These are phyloP conservation scores for Pogostemon cablin DNA, from an alignment of 257 asterid species.

Conservation along the genomic window DNA sequence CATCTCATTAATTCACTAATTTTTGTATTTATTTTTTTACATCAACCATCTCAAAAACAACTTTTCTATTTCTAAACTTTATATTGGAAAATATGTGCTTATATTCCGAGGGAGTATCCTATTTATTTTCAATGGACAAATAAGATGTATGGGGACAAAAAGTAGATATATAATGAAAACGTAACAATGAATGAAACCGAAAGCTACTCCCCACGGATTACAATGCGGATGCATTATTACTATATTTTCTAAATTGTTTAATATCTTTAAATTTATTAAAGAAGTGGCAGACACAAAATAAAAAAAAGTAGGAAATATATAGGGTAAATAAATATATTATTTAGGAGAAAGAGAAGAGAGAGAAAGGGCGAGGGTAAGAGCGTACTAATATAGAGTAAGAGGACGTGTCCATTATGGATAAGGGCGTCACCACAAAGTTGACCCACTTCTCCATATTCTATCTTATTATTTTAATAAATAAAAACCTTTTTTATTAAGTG, in stretches of 20 bases:
- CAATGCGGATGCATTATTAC: not conserved
- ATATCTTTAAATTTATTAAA: not conserved
- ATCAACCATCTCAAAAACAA: no score
- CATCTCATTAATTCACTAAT: no score
- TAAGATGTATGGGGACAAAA: conserved; percentile 17
- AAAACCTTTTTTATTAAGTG: no score
- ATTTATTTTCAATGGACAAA: not conserved
- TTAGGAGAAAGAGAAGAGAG: not conserved
- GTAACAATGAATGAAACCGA: conserved; percentile 33
- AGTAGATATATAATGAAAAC: conserved; percentile 8
- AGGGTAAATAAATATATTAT: not conserved
- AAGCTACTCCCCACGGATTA: conserved; percentile 29
- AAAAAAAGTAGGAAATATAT: not conserved
- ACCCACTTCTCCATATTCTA: conserved; percentile 26
- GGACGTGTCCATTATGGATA: conserved; percentile 32
- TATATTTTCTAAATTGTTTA: no score
- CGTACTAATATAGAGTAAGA: not conserved
- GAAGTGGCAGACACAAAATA: conserved; percentile 1
- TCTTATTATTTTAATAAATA: not conserved
- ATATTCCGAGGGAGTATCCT: not conserved
- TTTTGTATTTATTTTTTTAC: no score
- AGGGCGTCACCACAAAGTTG: conserved; percentile 34
- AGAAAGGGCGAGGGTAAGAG: not conserved
- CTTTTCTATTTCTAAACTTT: no score
- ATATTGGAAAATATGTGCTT: not conserved